Conservation (phyloP, 2,329 filamentous ascomycete genomes). For the Blastomyces parvus region DNA sequence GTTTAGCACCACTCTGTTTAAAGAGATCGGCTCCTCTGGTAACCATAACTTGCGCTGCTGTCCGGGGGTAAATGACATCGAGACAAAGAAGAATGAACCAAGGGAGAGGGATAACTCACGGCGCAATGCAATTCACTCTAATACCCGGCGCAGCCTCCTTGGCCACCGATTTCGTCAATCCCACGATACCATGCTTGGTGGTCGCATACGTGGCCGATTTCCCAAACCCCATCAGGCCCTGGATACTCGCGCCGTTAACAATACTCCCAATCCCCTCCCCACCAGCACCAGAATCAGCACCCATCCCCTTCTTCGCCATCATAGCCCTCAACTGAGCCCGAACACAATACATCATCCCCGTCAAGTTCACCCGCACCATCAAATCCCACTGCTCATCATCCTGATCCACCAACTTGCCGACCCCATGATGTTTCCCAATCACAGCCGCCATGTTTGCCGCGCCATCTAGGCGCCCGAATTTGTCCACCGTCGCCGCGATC, state of each 20-base stretch:
- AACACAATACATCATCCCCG: conserved; percentile 44
- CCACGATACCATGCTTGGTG: conserved; percentile 28
- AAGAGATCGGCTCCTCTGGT: not conserved
- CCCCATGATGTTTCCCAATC: conserved; percentile 25
- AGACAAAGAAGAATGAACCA: not conserved
- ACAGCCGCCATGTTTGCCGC: conserved; percentile 34
- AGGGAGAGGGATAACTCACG: conserved; percentile 23
- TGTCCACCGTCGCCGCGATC: conserved; percentile 28
- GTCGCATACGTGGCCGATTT: conserved; percentile 26
- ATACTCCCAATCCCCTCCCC: conserved; percentile 42
- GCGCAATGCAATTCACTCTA: conserved; percentile 36
- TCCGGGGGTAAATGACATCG: not conserved
- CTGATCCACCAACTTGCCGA: conserved; percentile 25
- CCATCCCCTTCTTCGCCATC: conserved; percentile 10
- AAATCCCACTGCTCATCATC: conserved; percentile 36
- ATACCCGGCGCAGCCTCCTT: conserved; percentile 30
- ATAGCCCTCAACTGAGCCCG: conserved; percentile 41
- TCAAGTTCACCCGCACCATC: conserved; percentile 38
- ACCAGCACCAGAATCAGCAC: conserved; percentile 11
- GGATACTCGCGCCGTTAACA: conserved; percentile 43
- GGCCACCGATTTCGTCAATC: conserved; percentile 31
- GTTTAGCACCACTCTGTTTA: conserved; percentile 8
- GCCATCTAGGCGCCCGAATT: conserved; percentile 33
- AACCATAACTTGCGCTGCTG: not conserved
- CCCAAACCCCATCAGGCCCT: conserved; percentile 31